A percentile compares a stretch with the other conserved stretches of the same genome.
Conservation (phyloP, 176 grass and related monocot species). For the Musa troglodytarum region DNA sequence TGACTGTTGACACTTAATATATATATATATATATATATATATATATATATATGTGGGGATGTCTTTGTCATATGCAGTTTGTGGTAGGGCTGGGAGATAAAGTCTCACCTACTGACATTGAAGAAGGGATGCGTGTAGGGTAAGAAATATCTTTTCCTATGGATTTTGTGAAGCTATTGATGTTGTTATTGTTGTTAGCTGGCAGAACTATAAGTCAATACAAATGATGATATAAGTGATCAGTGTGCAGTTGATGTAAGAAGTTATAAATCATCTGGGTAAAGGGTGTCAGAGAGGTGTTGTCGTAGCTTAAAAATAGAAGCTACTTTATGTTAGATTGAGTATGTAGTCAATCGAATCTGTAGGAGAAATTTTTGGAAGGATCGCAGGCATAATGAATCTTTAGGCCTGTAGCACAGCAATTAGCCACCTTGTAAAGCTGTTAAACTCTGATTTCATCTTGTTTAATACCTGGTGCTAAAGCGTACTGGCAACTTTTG, state of each 20-base stretch:
- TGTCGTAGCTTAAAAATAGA: too few relatives aligned
- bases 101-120: slow-evolving; percentile 92
- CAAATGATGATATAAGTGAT: neutral
- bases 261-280: too few relatives aligned
- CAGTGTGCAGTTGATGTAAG: neutral
- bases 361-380: too few relatives aligned
- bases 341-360: too few relatives aligned
- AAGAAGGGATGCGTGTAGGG: slow-evolving; percentile 96
- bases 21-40: neutral
- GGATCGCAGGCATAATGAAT: too few relatives aligned
- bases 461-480: too few relatives aligned
- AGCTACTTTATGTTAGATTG: too few relatives aligned
- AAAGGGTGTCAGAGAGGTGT: too few relatives aligned
- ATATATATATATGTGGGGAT: neutral
- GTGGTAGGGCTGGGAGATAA: slow-evolving; percentile 89
- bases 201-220: neutral
- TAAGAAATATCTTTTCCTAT: slow-evolving; percentile 21
- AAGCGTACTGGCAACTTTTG: too few relatives aligned
- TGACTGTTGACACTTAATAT: slow-evolving; percentile 14
- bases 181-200: neutral
- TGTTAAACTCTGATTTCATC: too few relatives aligned
- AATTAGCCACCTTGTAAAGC: too few relatives aligned
- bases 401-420: too few relatives aligned
- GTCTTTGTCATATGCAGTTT: slow-evolving; percentile 42
- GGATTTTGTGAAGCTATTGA: neutral